Conservation (phyloP, 1,139 yeast species). For the Kodamaea fungicola region DNA sequence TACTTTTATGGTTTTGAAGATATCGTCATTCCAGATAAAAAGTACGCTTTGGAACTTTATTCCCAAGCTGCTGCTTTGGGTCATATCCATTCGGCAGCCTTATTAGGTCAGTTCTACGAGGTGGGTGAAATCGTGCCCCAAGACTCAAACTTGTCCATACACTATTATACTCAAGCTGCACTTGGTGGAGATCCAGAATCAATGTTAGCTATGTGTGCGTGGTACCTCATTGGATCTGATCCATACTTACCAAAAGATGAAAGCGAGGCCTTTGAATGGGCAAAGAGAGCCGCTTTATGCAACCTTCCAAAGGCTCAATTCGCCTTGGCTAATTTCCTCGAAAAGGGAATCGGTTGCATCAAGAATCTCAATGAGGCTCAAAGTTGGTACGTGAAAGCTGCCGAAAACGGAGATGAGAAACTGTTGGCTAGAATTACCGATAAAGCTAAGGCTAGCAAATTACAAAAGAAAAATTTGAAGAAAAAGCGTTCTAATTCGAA, state of each 20-base stretch:
- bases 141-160: conserved; percentile 82
- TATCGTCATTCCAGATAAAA: conserved; percentile 76
- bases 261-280: conserved; percentile 93
- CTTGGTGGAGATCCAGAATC: conserved; percentile 82
- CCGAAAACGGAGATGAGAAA: conserved; percentile 67
- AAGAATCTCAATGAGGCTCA: conserved; percentile 56
- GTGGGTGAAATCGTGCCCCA: conserved; percentile 76
- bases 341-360: conserved; percentile 84
- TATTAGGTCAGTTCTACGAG: conserved; percentile 83
- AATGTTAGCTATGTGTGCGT: conserved; percentile 93
- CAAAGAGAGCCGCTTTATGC: conserved; percentile 73
- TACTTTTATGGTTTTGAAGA: conserved; percentile 83
- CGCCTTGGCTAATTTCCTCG: conserved; percentile 81
- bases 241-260: conserved; percentile 78
- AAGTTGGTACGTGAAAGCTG: conserved; percentile 75
- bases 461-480: conserved; percentile 29
- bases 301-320: conserved; percentile 82
- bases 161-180: conserved; percentile 91
- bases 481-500: conserved; percentile 10
- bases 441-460: conserved; percentile 28
- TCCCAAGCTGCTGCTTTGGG: conserved; percentile 90
- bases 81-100: conserved; percentile 73
- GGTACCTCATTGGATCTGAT: conserved; percentile 91
- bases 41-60: conserved; percentile 82
- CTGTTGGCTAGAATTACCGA: conserved; percentile 45